These are phyloP conservation scores for Beauveria caledonica DNA, from an alignment of 2,329 filamentous ascomycete species.

Conservation along the genomic window DNA sequence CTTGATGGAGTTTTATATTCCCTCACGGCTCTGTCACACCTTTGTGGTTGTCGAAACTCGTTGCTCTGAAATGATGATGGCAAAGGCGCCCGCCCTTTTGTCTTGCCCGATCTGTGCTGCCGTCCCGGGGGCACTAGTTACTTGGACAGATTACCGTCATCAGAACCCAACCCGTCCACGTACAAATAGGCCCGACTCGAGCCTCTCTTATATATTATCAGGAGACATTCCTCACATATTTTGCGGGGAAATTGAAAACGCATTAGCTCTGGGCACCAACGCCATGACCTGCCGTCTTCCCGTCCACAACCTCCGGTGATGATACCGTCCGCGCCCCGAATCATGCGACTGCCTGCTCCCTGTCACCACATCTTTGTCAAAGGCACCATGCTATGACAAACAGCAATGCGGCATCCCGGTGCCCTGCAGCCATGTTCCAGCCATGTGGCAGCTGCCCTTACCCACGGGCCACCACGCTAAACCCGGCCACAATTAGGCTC, in stretches of 20 bases:
- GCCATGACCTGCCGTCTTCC: background rate
- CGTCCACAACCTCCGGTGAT: background rate
- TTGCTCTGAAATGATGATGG: background rate
- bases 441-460: slow-evolving; percentile 3
- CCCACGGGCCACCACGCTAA: background rate
- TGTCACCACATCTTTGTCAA: background rate
- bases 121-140: background rate
- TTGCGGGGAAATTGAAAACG: slow-evolving; percentile 3
- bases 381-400: slow-evolving; percentile 7
- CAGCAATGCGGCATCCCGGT: background rate
- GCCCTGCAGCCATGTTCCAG: background rate
- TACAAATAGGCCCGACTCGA: background rate
- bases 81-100: background rate
- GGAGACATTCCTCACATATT: background rate
- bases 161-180: background rate
- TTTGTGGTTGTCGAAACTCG: background rate
- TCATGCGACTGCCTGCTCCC: background rate
- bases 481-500: background rate
- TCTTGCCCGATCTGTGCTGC: background rate
- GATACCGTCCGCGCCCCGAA: background rate
- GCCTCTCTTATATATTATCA: background rate
- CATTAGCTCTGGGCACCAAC: too few species aligned
- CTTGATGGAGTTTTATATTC: background rate
- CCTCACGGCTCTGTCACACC: background rate
- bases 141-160: background rate